Evolutionary conservation across 768 basidiomycete genomes (phyloP), one percentile per base, ranked within the genome.

Genomic region (Mrakia frigida): DNA sequence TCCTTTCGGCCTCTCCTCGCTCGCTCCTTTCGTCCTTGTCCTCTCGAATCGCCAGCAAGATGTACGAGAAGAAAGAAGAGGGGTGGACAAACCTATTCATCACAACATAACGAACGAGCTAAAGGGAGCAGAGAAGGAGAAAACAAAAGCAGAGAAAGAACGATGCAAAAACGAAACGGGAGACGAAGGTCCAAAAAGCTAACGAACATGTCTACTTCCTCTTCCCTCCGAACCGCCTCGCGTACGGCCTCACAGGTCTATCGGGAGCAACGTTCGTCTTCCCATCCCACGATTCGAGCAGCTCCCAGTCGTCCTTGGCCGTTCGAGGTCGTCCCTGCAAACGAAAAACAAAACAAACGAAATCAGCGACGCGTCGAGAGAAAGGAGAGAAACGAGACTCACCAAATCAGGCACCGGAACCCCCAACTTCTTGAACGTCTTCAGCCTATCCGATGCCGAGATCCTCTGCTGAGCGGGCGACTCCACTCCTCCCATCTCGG

Each of bases 321-420:
- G 76, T 77, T 14, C 76, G 76, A 6, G 71, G 61, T 56, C 71
- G 76, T 41, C 63, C 71, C 75, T 77, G 69, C 28, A 41, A 14
- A 33, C 37, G 46, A n/a, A 35, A 33, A 67, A 9, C n/a, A 33
- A 11, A 11, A 4, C 25, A 41, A 71, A 25, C 7, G 31, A 13
- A 23, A 25, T 71, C 46, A 52, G 33, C n/a, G 28, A 16, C 28
- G 21, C 25, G 31, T 28, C 53, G 25, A 41, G 4, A 25, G 6
- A 43, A 6, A 2, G 25, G 28, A 4, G 31, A n/a, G 41, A 41
- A 11, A 28, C 4, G 4, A 2, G 23, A 43, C 73, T 21, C 31
- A 75, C 68, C 1, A 76, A 18, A 46, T 70, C 39, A 1, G 74
- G 74, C 28, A 75, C 67, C 41, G 33, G 6, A 41, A 75, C 63